Conservation (phyloP, 306 rosid species). For the Mucuna pruriens region DNA sequence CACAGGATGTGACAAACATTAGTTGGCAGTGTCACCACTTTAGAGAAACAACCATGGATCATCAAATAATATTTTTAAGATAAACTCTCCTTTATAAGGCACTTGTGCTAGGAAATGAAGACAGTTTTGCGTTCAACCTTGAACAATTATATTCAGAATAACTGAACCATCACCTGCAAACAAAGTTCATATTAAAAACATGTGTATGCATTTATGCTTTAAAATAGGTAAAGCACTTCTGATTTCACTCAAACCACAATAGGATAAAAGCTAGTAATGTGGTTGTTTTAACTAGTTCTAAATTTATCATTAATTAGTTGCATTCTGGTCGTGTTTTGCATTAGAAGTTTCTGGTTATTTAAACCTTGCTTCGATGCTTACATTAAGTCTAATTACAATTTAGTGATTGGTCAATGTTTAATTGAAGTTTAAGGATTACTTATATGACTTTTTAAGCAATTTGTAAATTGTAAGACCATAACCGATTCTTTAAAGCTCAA, state of each 20-base stretch:
- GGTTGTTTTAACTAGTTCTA: background rate
- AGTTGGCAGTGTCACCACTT: background rate
- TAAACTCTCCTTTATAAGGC: background rate
- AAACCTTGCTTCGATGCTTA: background rate
- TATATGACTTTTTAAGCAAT: background rate
- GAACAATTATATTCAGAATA: background rate
- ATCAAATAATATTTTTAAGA: conserved; percentile 7
- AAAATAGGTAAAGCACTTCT: background rate
- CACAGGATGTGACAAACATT: conserved; percentile 2
- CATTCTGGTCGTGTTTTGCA: background rate
- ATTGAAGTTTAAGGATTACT: background rate
- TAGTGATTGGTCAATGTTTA: background rate
- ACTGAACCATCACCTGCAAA: conserved; percentile 41
- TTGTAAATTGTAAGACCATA: background rate
- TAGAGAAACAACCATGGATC: conserved; percentile 27
- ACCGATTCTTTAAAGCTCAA: background rate
- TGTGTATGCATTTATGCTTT: background rate
- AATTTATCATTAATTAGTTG: conserved; percentile 3
- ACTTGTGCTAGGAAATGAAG: conserved; percentile 7
- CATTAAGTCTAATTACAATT: background rate
- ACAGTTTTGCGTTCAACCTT: conserved; percentile 19
- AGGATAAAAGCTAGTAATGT: background rate
- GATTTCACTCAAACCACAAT: background rate
- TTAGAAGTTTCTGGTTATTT: background rate
- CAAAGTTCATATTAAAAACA: background rate